Conservation (phyloP, 2,329 filamentous ascomycete species). For the Cyclaneusma minus region DNA sequence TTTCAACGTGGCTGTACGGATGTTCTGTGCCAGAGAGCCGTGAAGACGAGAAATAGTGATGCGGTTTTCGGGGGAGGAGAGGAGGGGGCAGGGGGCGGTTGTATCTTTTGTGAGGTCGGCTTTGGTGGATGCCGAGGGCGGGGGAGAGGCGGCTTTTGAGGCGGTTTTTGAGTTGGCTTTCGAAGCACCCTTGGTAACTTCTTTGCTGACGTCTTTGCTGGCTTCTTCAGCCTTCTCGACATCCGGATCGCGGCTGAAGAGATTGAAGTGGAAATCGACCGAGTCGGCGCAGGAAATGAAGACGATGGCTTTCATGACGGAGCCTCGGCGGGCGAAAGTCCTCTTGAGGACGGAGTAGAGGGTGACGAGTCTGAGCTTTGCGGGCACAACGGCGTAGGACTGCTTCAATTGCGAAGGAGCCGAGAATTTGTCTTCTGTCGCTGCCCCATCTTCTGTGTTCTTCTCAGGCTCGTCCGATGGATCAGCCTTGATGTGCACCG, state of each 20-base stretch:
- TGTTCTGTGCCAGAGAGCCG: slow-evolving; percentile 75
- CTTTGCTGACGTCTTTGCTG: slow-evolving; percentile 8
- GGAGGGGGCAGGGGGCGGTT: slow-evolving; percentile 51
- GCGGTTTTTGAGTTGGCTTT: slow-evolving; percentile 13
- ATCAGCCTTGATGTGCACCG: slow-evolving; percentile 68
- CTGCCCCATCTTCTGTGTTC: slow-evolving; percentile 28
- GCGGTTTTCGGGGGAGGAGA: slow-evolving; percentile 62
- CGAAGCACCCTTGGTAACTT: slow-evolving; percentile 3
- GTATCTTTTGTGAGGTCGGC: slow-evolving; percentile 35
- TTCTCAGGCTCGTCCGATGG: slow-evolving; percentile 33
- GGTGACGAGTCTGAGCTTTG: slow-evolving; percentile 82
- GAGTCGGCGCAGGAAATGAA: slow-evolving; percentile 96
- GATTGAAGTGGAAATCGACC: slow-evolving; percentile 89
- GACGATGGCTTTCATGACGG: slow-evolving; percentile 91
- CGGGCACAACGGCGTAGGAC: slow-evolving; percentile 71
- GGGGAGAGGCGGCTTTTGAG: slow-evolving; percentile 4
- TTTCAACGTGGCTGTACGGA: slow-evolving; percentile 72
- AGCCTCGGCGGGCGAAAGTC: slow-evolving; percentile 74
- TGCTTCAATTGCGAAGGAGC: slow-evolving; percentile 92
- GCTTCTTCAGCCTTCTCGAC: slow-evolving; percentile 17
- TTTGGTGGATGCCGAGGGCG: slow-evolving; percentile 10
- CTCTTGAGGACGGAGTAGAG: slow-evolving; percentile 73
- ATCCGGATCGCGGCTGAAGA: slow-evolving; percentile 37
- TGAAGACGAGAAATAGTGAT: slow-evolving; percentile 79
- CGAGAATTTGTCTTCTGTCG: slow-evolving; percentile 41